These are phyloP conservation scores for Strobilomyces dryophilus DNA, from an alignment of 768 basidiomycete species.

Conservation along the genomic window DNA sequence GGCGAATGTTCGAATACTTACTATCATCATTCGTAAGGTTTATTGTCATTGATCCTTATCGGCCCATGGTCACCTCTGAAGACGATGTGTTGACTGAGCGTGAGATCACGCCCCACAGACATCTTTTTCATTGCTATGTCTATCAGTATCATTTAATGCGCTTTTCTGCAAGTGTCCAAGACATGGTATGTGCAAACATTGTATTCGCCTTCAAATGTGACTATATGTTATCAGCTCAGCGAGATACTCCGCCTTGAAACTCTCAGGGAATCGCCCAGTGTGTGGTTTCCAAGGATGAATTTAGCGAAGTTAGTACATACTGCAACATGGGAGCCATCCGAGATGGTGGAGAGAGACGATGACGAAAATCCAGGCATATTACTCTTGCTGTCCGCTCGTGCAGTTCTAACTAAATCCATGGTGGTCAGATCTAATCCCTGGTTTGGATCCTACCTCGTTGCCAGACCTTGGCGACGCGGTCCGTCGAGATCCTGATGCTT, in stretches of 20 bases:
- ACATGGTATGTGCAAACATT: slow-evolving; percentile 29
- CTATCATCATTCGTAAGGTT: slow-evolving; percentile 31
- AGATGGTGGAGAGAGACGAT: slow-evolving; percentile 43
- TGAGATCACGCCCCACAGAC: slow-evolving; percentile 59
- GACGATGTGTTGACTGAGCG: slow-evolving; percentile 25
- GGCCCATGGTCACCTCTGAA: slow-evolving; percentile 41
- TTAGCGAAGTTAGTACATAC: slow-evolving; percentile 36
- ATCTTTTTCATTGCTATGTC: slow-evolving; percentile 70
- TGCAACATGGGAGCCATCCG: slow-evolving; percentile 44
- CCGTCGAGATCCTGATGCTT: slow-evolving; percentile 67
- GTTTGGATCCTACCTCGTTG: slow-evolving; percentile 39
- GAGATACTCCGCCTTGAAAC: slow-evolving; percentile 55
- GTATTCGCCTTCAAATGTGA: neutral
- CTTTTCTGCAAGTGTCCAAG: slow-evolving; percentile 32
- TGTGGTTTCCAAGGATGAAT: slow-evolving; percentile 55
- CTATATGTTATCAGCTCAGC: slow-evolving; percentile 41
- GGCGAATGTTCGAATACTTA: neutral
- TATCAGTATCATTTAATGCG: slow-evolving; percentile 56
- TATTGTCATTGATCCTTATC: slow-evolving; percentile 58
- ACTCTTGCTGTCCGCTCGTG: neutral
- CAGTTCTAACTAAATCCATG: neutral
- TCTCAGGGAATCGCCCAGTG: slow-evolving; percentile 32
- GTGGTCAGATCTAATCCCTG: slow-evolving; percentile 50
- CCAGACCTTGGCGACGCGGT: slow-evolving; percentile 54
- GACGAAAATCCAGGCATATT: slow-evolving; percentile 64